These are phyloP conservation scores for Chlorella vulgaris DNA, from an alignment of 139 green algal genomes.

Conservation along the genomic window DNA sequence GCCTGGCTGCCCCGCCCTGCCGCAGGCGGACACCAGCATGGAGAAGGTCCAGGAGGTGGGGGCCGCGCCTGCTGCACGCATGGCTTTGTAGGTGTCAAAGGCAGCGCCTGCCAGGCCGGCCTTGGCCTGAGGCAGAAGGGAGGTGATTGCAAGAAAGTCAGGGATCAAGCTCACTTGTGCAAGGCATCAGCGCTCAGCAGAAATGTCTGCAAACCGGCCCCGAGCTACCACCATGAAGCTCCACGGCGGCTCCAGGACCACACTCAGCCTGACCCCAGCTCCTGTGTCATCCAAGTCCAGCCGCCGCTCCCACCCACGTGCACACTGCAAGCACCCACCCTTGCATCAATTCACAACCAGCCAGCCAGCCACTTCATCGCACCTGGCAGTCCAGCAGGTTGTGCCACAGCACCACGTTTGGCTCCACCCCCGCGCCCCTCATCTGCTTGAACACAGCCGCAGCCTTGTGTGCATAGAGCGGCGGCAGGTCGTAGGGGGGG, in stretches of 20 bases:
- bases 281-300: too few relatives aligned
- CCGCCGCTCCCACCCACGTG: too few relatives aligned
- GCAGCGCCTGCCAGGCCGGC: constrained; percentile 4
- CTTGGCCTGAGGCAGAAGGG: constrained; percentile 18
- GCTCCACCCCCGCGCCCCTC: not conserved
- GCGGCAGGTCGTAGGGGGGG: constrained; percentile 24
- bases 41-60: constrained; percentile 25
- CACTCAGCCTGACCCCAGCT: too few relatives aligned
- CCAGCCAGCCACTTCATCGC: too few relatives aligned
- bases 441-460: constrained; percentile 9
- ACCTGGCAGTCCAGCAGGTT: constrained; percentile 33
- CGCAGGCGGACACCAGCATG: constrained; percentile 34
- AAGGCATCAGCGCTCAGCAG: too few relatives aligned
- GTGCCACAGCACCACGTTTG: constrained; percentile 25
- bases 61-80: not conserved
- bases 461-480: not conserved
- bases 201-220: not conserved
- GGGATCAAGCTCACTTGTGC: too few relatives aligned
- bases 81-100: constrained; percentile 27
- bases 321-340: too few relatives aligned
- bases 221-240: too few relatives aligned
- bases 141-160: too few relatives aligned
- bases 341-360: too few relatives aligned
- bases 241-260: too few relatives aligned
- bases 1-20: not conserved